Percentiles rank a stretch among this genome's conserved stretches.
phyloP scores from a whole-genome alignment of 2,329 filamentous ascomycete genomes.

The Xylariaceae sp. region DNA sequence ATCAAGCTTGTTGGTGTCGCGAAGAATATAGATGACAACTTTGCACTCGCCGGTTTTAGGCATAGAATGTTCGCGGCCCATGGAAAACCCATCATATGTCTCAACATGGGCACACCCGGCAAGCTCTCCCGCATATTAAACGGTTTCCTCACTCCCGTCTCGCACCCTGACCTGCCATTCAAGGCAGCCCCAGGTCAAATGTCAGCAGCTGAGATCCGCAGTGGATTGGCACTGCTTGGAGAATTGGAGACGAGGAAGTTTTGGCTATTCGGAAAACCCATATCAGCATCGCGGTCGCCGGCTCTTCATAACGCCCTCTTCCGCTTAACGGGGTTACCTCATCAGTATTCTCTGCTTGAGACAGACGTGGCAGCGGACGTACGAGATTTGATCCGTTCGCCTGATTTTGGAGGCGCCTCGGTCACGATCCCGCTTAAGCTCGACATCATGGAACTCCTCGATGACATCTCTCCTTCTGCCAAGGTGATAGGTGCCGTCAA shows the following conservation, averaged over 20 bases:
- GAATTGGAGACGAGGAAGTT: constrained; percentile 77
- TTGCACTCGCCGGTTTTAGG: constrained; percentile 80
- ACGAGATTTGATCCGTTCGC: constrained; percentile 64
- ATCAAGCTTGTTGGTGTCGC: constrained; percentile 93
- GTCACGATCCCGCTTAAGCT: constrained; percentile 96
- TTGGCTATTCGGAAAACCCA: constrained; percentile 85
- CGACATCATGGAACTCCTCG: constrained; percentile 79
- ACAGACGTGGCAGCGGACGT: constrained; percentile 68
- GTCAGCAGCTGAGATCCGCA: constrained; percentile 85
- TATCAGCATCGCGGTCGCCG: constrained; percentile 81
- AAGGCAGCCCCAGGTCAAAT: constrained; percentile 94
- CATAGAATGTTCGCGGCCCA: constrained; percentile 72
- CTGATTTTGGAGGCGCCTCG: constrained; percentile 87
- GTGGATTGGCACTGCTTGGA: constrained; percentile 76
- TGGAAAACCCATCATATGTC: constrained; percentile 82
- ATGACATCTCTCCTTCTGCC: constrained; percentile 78
- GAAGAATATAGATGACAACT: constrained; percentile 79
- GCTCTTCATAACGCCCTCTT: constrained; percentile 90
- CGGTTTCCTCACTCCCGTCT: constrained; percentile 90
- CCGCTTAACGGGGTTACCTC: constrained; percentile 73
- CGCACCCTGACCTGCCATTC: constrained; percentile 84
- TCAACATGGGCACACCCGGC: constrained; percentile 90
- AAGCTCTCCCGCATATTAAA: constrained; percentile 92
- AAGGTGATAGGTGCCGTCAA: constrained; percentile 89
- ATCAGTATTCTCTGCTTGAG: constrained; percentile 77